A percentile compares a stretch with the other conserved stretches of the same genome.
phyloP scores from a whole-genome alignment of 2,329 filamentous ascomycete genomes.

The Diaporthe sp. region DNA sequence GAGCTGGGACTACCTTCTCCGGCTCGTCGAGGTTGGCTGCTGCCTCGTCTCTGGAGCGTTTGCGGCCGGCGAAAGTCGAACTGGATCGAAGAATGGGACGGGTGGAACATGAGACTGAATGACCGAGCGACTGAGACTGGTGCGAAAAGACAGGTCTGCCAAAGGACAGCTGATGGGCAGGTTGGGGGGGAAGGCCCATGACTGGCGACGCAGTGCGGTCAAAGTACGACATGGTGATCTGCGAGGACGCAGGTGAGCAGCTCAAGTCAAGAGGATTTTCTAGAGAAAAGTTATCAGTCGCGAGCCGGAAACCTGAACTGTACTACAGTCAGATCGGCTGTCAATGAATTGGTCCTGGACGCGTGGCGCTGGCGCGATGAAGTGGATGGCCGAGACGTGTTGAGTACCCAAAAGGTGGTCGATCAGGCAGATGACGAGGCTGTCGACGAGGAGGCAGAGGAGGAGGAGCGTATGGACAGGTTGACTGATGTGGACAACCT shows the following conservation, averaged over 20 bases:
- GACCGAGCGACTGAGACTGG: constrained; percentile 49
- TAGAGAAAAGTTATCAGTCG: constrained; percentile 40
- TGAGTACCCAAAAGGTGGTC: constrained; percentile 1
- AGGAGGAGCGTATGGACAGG: background rate
- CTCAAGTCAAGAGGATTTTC: constrained; percentile 39
- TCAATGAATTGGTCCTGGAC: constrained; percentile 23
- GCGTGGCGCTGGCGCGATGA: constrained; percentile 36
- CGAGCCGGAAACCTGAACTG: constrained; percentile 28
- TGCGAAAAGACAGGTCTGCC: constrained; percentile 52
- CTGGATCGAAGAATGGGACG: constrained; percentile 39
- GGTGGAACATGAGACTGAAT: constrained; percentile 47
- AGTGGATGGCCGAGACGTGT: constrained; percentile 30
- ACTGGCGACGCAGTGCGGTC: constrained; percentile 57
- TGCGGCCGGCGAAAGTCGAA: constrained; percentile 68
- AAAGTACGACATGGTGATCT: constrained; percentile 55
- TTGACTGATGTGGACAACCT: constrained; percentile 20
- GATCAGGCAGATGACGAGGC: constrained; percentile 19
- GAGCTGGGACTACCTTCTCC: constrained; percentile 56
- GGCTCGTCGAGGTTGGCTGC: constrained; percentile 71
- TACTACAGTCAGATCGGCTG: constrained; percentile 29
- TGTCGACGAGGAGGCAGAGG: constrained; percentile 9
- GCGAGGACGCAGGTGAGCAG: constrained; percentile 38
- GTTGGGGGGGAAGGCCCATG: constrained; percentile 57
- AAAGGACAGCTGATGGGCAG: constrained; percentile 53
- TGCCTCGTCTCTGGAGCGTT: constrained; percentile 81